Evolutionary conservation across 371 early-diverging fungal genomes (phyloP).

Genomic region (Chytridiales sp.): DNA sequence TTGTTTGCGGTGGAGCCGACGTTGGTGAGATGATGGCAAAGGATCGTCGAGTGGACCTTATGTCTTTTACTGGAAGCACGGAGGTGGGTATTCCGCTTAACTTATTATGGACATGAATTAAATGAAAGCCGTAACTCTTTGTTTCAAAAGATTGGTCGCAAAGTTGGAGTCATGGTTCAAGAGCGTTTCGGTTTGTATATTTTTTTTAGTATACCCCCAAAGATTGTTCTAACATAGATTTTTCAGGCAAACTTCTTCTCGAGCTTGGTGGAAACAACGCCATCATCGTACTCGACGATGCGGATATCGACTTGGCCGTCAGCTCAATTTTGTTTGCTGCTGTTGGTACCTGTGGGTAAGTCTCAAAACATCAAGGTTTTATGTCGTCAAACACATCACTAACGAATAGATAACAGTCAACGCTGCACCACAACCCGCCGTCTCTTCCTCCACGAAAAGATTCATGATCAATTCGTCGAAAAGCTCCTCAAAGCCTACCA

Average conservation of each 20-base stretch:
- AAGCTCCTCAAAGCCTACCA: slow-evolving; percentile 79
- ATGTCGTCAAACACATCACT: neutral
- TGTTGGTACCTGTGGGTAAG: slow-evolving; percentile 88
- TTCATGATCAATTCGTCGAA: slow-evolving; percentile 83
- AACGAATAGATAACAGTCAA: slow-evolving; percentile 47
- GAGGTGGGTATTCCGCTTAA: slow-evolving; percentile 21
- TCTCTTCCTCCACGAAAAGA: slow-evolving; percentile 86
- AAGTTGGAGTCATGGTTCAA: slow-evolving; percentile 61
- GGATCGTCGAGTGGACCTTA: slow-evolving; percentile 72
- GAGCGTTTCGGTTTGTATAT: slow-evolving; percentile 75
- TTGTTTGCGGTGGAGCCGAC: slow-evolving; percentile 87
- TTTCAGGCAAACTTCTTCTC: slow-evolving; percentile 76
- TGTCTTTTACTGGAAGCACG: slow-evolving; percentile 92
- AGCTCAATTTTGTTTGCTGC: slow-evolving; percentile 92
- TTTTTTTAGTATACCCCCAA: slow-evolving; percentile 3
- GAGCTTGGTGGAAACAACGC: slow-evolving; percentile 98
- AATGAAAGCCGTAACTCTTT: neutral
- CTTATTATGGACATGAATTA: neutral
- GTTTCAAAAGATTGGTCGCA: slow-evolving; percentile 29
- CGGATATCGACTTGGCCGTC: slow-evolving; percentile 90
- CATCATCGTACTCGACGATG: slow-evolving; percentile 84
- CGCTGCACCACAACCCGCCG: slow-evolving; percentile 95
- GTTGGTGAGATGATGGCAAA: slow-evolving; percentile 77
- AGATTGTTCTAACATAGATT: slow-evolving; percentile 64
- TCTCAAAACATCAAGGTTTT: neutral